Evolutionary conservation across 2,329 filamentous ascomycete genomes (phyloP).

Genomic region (Parafenestella ontariensis): DNA sequence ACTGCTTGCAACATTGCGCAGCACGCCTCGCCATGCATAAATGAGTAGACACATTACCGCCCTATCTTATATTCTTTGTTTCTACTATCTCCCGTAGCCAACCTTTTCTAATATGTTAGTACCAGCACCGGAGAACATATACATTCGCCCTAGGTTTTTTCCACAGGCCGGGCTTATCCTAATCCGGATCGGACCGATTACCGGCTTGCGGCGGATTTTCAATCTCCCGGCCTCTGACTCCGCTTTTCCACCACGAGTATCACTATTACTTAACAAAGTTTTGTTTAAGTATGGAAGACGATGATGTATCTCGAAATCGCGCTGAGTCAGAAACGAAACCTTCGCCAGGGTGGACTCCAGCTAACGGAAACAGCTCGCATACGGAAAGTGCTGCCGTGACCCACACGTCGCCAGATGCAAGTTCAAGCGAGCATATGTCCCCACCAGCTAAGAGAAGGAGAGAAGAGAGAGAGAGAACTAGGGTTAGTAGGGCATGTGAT

Average conservation of each 20-base stretch:
- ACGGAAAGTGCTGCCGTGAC: slow-evolving; percentile 15
- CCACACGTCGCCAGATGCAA: slow-evolving; percentile 22
- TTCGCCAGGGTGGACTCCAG: slow-evolving; percentile 19
- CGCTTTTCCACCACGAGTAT: slow-evolving; percentile 4
- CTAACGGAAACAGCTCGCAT: slow-evolving; percentile 14
- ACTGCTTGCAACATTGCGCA: too few relatives aligned
- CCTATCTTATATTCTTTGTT: too few relatives aligned
- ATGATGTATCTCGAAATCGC: not conserved
- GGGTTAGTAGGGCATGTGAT: slow-evolving; percentile 58
- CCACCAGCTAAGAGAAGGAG: slow-evolving; percentile 42
- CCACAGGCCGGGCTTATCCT: slow-evolving; percentile 4
- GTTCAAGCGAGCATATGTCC: slow-evolving; percentile 25
- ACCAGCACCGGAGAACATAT: too few relatives aligned
- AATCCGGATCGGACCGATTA: not conserved
- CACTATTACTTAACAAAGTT: not conserved
- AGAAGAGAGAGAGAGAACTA: slow-evolving; percentile 47
- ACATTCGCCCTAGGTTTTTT: not conserved
- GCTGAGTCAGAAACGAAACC: slow-evolving; percentile 1
- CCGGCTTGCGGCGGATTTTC: slow-evolving; percentile 9
- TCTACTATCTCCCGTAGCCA: too few relatives aligned
- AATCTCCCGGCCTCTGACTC: slow-evolving; percentile 10
- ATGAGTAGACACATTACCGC: too few relatives aligned
- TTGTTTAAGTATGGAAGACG: not conserved
- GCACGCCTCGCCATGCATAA: too few relatives aligned
- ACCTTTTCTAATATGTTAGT: too few relatives aligned